Base-by-base conservation (phyloP, 2,329 filamentous ascomycete genomes). In the Acarospora socialis region DNA sequence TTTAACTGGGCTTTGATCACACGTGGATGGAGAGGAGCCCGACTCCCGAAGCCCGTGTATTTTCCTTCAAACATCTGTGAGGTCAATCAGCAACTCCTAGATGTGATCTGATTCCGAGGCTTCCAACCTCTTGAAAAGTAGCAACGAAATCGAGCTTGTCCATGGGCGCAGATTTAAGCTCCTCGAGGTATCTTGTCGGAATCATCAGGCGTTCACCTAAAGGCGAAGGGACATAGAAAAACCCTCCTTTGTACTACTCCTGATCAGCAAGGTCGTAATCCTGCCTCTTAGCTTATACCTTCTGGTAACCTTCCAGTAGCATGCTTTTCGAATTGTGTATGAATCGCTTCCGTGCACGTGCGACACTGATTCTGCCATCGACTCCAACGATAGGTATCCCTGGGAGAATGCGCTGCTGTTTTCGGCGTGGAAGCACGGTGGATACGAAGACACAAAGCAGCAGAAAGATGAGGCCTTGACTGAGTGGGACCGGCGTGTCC, bases 51-150 rank as follows among this genome's bases (percentile, higher is more conserved):
- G 0, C 46, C 48, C 0, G 48, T 52, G 35, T 51, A 50, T 33
- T 45, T 45, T n/a, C 46, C 49, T 33, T 51, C 49, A 25, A 52
- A 52, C 47, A 51, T 51, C 38, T 48, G 37, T n/a, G n/a, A n/a
- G n/a, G n/a, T n/a, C n/a, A n/a, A n/a, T n/a, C n/a, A n/a, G n/a
- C n/a, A 16, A 46, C 40, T 23, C 45, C 26, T 28, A 21, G 9
- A 25, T 28, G 8, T 26, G 32, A 4, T 29, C 15, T 25, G 5
- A 20, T 17, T 17, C 29, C 32, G 21, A 33, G 35, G n/a, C n/a
- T n/a, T n/a, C n/a, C n/a, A n/a, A 39, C 40, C 25, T 38, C 36
- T 12, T 32, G 22, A 25, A 37, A 50, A 0, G 45, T 47, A 14
- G 34, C 45, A 2, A 47, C 42, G 18, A 51, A 49, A 24, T 51